Base-by-base conservation (phyloP, 768 basidiomycete genomes). In the Lactarius tabidus region DNA sequence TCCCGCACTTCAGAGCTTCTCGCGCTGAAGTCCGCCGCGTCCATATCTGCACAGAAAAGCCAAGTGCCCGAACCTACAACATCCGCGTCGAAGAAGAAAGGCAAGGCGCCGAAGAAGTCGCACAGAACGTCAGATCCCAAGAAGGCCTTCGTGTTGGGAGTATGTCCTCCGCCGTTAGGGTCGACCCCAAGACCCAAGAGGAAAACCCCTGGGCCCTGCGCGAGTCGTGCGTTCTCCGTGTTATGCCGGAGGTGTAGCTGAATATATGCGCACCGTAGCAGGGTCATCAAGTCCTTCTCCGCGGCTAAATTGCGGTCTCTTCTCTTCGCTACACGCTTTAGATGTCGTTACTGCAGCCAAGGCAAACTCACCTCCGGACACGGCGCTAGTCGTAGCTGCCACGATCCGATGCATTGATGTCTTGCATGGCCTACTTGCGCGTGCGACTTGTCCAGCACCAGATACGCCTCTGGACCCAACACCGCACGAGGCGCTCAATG, bases 291-390 rank as follows among this genome's bases (percentile, higher is more conserved):
- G 3, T 23, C 36, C 52, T 18, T 28, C 14, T 15, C 36, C 10
- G 17, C 29, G 60, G 55, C 28, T 33, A 23, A 56, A 36, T 8
- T 18, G 20, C 26, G 43, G 20, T 1, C 57, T 68, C 59, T 63
- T 68, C 43, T 59, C 67, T 6, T 67, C 65, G 18, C 55, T 68
- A 2, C 66, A 57, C 8, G 33, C 54, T 6, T 39, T 68, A 18
- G 57, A 68, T 18, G 33, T 20, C 15, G 36, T 60, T 43, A 29
- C 61, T 6, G 28, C 57, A 3, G 14, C 4, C 20, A 59, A 41
- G 18, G 29, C 60, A 9, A 6, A 10, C 20, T 28, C 39, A 23
- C 35, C 31, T 9, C 18, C 56, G 1, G 60, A 66, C 20, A 23
- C 39, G 17, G 23, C 28, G 2, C n/a, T 29, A 31, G 38, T 63